phyloP scores from a whole-genome alignment of 805 yeast species.

The Ascoidea tarda region DNA sequence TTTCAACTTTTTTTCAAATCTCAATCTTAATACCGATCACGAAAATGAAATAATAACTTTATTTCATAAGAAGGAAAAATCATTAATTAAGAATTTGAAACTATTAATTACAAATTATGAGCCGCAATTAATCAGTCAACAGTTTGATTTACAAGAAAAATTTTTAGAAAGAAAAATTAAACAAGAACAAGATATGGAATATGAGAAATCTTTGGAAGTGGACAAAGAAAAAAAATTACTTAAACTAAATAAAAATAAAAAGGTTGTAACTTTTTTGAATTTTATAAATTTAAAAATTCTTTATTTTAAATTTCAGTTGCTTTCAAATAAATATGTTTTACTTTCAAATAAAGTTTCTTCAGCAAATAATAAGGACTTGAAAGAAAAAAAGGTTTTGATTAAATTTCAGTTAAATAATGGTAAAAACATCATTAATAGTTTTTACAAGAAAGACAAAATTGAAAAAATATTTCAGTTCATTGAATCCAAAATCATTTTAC shows the following conservation, averaged over 20 bases:
- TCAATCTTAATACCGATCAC: slow-evolving; percentile 6
- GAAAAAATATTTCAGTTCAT: slow-evolving; percentile 36
- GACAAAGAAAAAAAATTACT: slow-evolving; percentile 36
- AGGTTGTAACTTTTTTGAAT: slow-evolving; percentile 6
- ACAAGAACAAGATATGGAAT: slow-evolving; percentile 55
- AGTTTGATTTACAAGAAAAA: slow-evolving; percentile 46
- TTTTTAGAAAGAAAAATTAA: slow-evolving; percentile 42
- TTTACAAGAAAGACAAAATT: slow-evolving; percentile 24
- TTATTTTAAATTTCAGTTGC: background rate
- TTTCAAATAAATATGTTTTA: slow-evolving; percentile 1
- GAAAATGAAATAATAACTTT: slow-evolving; percentile 12
- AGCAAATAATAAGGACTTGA: slow-evolving; percentile 8
- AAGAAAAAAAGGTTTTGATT: slow-evolving; percentile 24
- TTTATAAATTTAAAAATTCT: too few relatives aligned
- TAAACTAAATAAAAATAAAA: slow-evolving; percentile 7
- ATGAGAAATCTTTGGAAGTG: slow-evolving; percentile 39
- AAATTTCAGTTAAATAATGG: slow-evolving; percentile 46
- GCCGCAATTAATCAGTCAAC: slow-evolving; percentile 45
- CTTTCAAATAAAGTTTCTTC: background rate
- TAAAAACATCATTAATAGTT: slow-evolving; percentile 29
- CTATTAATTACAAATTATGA: slow-evolving; percentile 38
- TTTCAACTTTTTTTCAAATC: too few relatives aligned
- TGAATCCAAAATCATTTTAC: slow-evolving; percentile 23
- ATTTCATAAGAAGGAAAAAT: slow-evolving; percentile 9
- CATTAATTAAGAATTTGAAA: slow-evolving; percentile 22